Base-by-base conservation (phyloP, 2,329 filamentous ascomycete genomes). In the Colletotrichum acutatum region DNA sequence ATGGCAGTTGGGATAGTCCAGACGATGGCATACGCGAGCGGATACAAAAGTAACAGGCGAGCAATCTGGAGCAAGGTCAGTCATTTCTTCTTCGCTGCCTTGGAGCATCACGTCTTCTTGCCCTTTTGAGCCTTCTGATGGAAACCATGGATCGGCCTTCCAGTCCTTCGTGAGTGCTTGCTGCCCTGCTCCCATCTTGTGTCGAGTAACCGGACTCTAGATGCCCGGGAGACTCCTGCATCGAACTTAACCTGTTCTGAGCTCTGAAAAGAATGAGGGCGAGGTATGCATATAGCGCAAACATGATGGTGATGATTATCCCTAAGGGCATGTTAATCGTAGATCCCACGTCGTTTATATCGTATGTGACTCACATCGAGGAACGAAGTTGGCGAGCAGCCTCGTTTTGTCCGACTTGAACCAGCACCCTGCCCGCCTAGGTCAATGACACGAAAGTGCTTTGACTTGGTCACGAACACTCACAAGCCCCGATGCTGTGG, bases 11-110 rank as follows among this genome's bases (percentile, higher is more conserved):
- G 84, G 46, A 84, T 79, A 0, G 80, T 80, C 84, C 83, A 85
- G 34, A 85, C 80, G 4, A 83, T 69, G 74, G 83, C 82, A 74
- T 85, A 85, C 0, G 82, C 80, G 0, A 84, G 71, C 3, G 84
- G 84, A 69, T 85, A 85, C 22, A 79, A 75, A 76, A 85, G 80
- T 83, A 85, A 84, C 54, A 83, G 79, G 34, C 82, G 81, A 0
- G 83, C 83, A 53, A 84, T 79, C 80, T 83, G 71, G 3, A 14
- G 8, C 52, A 28, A 1, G 42, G 0, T 34, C 64, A 5, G 52
- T 57, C n/a, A 6, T 30, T 12, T 16, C 3, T 16, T 46, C 19
- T 24, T 75, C 63, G 12, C 8, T 11, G 9, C 24, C 11, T 74
- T 26, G 57, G 65, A 72, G 30, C 16, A 30, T 16, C 19, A 8